phyloP scores from a whole-genome alignment of 108 stramenopile genomes.

The Cyclotella baltica region DNA sequence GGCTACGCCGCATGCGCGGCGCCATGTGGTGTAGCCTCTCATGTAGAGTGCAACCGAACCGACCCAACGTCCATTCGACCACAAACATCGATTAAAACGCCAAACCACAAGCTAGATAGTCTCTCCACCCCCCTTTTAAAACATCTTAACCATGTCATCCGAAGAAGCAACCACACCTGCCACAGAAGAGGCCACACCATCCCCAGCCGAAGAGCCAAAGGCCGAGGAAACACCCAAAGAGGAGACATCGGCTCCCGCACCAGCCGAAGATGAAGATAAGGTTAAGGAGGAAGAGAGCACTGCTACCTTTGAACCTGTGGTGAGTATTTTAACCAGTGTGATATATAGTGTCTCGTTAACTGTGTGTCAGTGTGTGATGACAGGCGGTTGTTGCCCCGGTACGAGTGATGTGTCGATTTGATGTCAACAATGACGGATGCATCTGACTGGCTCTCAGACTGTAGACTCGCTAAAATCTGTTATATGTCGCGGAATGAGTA shows the following conservation, averaged over 20 bases:
- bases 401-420: neutral
- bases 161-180: neutral
- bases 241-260: slow-evolving; percentile 17
- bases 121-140: neutral
- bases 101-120: no score
- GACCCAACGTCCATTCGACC: no score
- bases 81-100: no score
- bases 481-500: no score
- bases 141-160: slow-evolving; percentile 5
- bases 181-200: neutral
- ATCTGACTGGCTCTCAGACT: neutral
- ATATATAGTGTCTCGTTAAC: neutral
- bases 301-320: slow-evolving; percentile 90
- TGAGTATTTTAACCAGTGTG: slow-evolving; percentile 46
- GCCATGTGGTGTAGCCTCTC: no score
- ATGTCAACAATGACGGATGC: neutral
- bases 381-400: neutral
- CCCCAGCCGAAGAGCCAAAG: slow-evolving; percentile 18
- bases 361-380: neutral
- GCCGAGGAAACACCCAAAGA: neutral
- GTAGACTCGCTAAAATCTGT: neutral
- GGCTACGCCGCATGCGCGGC: no score
- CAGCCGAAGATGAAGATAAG: slow-evolving; percentile 54
- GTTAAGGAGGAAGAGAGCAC: slow-evolving; percentile 88
- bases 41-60: no score